Evolutionary conservation across 2,329 filamentous ascomycete genomes (phyloP), one percentile per base, ranked within the genome.

Genomic region (Fusarium buharicum): DNA sequence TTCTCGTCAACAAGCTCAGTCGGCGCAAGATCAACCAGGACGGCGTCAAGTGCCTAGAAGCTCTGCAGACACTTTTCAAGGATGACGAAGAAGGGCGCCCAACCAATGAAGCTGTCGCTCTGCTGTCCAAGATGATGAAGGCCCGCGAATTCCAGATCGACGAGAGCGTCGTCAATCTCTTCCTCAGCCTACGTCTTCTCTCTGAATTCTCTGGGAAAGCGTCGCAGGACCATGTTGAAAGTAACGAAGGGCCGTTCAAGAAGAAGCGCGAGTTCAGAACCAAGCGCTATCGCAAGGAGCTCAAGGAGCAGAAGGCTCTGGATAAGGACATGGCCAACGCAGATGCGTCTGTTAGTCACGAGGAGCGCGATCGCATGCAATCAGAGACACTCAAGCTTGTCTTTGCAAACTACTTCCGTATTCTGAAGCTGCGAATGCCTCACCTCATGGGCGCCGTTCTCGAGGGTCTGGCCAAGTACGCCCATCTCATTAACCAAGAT

Each of bases 401-500:
- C 11, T 99, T 99, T 73, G 91, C 91, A 14, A 90, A 89, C 3
- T 99, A 99, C 79, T 98, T 99, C 77, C 90, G 93, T 48, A 94
- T 98, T 50, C 81, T 99, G 38, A 98, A 98, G 79, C 83, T 88
- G 50, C 87, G 93, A 22, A 84, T 87, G 20, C 89, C 92, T 13
- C 87, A 90, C 66, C 85, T 99, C 16, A 98, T 97, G 92, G 95
- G 95, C n/a, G 93, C 94, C 13, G 93, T 97, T 0, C 84, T 99
- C 6, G 95, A 98, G 79, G 95, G 95, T 24, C 81, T 99, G 18
- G 93, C 94, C 46, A 93, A 93, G 73, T 99, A 96, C 73, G 89
- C 93, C 4, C 95, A 97, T 74, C 84, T 99, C 57, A 99, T 99
- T 82, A 99, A 99, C 79, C 93, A 99, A 73, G 92, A 99, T 74